Base-by-base conservation (phyloP, 164 flowering plant species). In the Liquidambar formosana region DNA sequence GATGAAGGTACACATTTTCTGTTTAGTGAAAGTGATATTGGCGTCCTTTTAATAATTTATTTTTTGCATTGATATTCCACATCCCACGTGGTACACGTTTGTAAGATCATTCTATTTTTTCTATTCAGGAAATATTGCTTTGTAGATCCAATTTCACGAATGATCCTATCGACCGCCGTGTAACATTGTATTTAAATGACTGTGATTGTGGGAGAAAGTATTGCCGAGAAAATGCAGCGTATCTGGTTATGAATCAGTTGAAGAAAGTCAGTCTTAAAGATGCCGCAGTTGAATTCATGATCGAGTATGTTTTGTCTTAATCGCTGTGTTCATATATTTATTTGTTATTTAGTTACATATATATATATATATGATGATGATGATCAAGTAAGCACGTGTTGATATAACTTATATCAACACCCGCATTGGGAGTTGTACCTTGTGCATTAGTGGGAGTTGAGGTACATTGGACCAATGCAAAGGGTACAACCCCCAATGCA, bases 161-260 rank as follows among this genome's bases (percentile, higher is more conserved):
- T 80, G 90, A 86, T 28, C 44, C 59, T 19, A 67, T 57, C 78
- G 95, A 95, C 38, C 86, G 94, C 10, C 93, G 92, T 9, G 89
- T 88, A 5, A 84, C 91, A 53, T 57, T 95, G 64, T 91, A 84
- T 66, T 75, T 91, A 60, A 91, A 88, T 73, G 80, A 84, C 64
- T 95, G 99, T 77, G 75, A 43, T 47, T 90, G 95, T 78, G 95
- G 92, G 46, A 82, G 84, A 74, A 75, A 65, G 53, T 78, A 82
- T 70, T 95, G 99, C 80, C 82, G 68, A 71, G 99, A 95, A 79
- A 86, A 79, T 59, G 89, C 94, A 12, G 90, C 97, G 48, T 86
- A 65, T 67, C 2, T 79, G 28, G 91, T 95, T 33, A 81, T 68
- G 73, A 88, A 83, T 78, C 87, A 83, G 3, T 68, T 92, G 79